Evolutionary conservation across 2,329 filamentous ascomycete genomes (phyloP).

Genomic region (Parastagonospora avenae): DNA sequence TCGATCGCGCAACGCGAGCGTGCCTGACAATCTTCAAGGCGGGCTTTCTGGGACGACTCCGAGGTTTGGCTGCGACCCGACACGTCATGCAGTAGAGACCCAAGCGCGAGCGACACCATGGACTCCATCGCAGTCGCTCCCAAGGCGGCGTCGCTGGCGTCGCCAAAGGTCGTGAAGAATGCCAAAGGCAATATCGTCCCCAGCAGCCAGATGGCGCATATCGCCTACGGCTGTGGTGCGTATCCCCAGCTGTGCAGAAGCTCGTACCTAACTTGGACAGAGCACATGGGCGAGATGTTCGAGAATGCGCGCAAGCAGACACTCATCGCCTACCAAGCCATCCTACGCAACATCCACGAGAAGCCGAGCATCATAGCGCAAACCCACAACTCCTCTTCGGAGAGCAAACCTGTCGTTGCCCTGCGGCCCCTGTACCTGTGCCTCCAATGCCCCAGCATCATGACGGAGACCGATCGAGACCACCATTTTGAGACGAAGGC

Average conservation of each 20-base stretch:
- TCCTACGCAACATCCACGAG: slow-evolving; percentile 73
- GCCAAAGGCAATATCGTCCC: slow-evolving; percentile 47
- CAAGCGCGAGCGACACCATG: slow-evolving; percentile 31
- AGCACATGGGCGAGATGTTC: slow-evolving; percentile 73
- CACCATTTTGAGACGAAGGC: slow-evolving; percentile 71
- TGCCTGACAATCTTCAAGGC: neutral
- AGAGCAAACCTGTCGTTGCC: slow-evolving; percentile 63
- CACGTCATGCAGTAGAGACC: slow-evolving; percentile 23
- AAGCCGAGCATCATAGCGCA: slow-evolving; percentile 67
- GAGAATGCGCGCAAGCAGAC: slow-evolving; percentile 71
- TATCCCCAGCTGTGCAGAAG: neutral
- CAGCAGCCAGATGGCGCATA: slow-evolving; percentile 47
- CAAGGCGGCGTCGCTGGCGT: slow-evolving; percentile 48
- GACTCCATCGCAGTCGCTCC: slow-evolving; percentile 47
- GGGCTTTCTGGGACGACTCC: slow-evolving; percentile 9
- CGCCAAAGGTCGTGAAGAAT: slow-evolving; percentile 53
- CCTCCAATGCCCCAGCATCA: slow-evolving; percentile 69
- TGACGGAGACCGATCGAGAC: slow-evolving; percentile 67
- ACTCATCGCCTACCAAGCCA: slow-evolving; percentile 72
- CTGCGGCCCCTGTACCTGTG: slow-evolving; percentile 62
- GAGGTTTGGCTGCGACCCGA: slow-evolving; percentile 9
- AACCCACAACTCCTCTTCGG: slow-evolving; percentile 60
- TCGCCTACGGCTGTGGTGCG: slow-evolving; percentile 52
- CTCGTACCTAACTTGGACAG: slow-evolving; percentile 51
- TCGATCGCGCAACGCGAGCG: slow-evolving; percentile 11